These are phyloP conservation scores for Cystobasidium sp. DNA, from an alignment of 1,284 basidiomycete genomes.

Conservation along the genomic window DNA sequence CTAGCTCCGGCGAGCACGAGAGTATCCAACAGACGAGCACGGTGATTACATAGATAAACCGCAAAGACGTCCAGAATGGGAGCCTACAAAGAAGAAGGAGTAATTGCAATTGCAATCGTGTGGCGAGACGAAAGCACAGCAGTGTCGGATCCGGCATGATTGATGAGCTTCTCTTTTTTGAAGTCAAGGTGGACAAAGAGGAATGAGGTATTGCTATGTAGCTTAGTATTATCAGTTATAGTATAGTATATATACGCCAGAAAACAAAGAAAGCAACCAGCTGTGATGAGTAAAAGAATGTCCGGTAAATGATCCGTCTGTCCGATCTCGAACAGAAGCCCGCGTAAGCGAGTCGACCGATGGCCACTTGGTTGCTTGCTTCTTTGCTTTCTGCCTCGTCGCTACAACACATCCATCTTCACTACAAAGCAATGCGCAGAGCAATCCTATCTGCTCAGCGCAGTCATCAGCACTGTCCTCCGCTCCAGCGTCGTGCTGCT, in stretches of 20 bases:
- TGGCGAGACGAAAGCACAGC: too few species aligned
- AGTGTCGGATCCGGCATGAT: too few species aligned
- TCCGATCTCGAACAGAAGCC: constrained; percentile 15
- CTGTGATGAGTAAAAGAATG: background rate
- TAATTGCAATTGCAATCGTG: background rate
- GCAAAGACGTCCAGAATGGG: constrained; percentile 12
- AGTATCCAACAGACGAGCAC: constrained; percentile 29
- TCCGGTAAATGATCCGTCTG: background rate
- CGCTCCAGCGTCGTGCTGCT: constrained; percentile 18
- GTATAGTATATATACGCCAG: too few species aligned
- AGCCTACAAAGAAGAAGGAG: constrained; percentile 1
- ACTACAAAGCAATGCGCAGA: constrained; percentile 37
- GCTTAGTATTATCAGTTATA: too few species aligned
- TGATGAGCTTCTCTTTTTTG: background rate
- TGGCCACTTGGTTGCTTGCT: background rate
- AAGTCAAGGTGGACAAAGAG: too few species aligned
- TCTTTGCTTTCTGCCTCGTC: background rate
- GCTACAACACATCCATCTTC: background rate
- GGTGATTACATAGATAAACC: constrained; percentile 2
- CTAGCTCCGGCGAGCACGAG: constrained; percentile 35
- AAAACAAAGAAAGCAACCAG: too few species aligned
- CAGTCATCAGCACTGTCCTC: constrained; percentile 12
- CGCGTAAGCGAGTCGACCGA: constrained; percentile 2
- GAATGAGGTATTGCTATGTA: too few species aligned
- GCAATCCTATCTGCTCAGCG: constrained; percentile 31